Evolutionary conservation across 192 early-diverging fungal species (phyloP).

Genomic region (Podila epigama): DNA sequence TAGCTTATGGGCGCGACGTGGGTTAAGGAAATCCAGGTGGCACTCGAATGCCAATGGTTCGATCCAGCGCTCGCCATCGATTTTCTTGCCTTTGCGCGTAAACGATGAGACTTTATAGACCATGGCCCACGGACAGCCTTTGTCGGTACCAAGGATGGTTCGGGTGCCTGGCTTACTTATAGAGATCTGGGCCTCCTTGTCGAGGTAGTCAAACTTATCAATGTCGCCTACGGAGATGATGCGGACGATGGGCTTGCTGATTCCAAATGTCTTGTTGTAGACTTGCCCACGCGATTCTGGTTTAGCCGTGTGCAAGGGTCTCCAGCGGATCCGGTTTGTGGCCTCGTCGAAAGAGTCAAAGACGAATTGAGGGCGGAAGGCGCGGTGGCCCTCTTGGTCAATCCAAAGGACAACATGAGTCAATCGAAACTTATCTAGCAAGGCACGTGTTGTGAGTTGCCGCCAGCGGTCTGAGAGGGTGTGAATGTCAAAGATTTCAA

Average conservation of each 20-base stretch:
- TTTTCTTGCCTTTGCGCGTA: constrained; percentile 50
- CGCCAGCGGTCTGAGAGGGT: constrained; percentile 46
- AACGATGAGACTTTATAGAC: constrained; percentile 51
- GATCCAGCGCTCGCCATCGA: constrained; percentile 51
- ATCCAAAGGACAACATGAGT: constrained; percentile 50
- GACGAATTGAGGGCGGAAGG: constrained; percentile 49
- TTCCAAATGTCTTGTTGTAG: constrained; percentile 54
- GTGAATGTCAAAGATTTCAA: constrained; percentile 45
- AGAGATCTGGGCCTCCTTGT: constrained; percentile 51
- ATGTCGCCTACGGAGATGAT: constrained; percentile 52
- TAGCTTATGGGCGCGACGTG: constrained; percentile 46
- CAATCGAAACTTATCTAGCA: constrained; percentile 41
- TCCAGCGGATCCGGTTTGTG: constrained; percentile 51
- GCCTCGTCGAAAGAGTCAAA: constrained; percentile 53
- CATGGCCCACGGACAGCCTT: constrained; percentile 47
- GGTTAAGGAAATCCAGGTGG: constrained; percentile 52
- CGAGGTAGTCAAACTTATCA: constrained; percentile 50
- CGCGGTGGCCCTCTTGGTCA: constrained; percentile 53
- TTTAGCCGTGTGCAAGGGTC: constrained; percentile 18
- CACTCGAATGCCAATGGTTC: constrained; percentile 52
- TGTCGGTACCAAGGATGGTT: constrained; percentile 49
- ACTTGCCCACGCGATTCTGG: constrained; percentile 37
- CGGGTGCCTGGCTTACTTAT: constrained; percentile 46
- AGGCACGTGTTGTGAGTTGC: constrained; percentile 33
- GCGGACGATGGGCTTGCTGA: constrained; percentile 47